Conservation (phyloP, 257 asterid species). For the Salvia rosmarinus region DNA sequence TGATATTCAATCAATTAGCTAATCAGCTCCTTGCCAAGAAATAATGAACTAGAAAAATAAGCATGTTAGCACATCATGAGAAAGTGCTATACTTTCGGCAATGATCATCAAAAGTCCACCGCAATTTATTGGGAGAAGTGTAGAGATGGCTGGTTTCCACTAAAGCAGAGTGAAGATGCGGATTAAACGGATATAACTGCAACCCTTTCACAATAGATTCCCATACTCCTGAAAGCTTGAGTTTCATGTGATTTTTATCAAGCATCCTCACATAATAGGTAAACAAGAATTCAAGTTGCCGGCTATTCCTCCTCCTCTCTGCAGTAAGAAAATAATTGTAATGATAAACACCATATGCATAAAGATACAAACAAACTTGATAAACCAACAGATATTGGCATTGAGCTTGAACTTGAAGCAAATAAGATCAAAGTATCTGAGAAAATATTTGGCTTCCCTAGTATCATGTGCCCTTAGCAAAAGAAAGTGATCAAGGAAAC, state of each 20-base stretch:
- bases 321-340: conserved; percentile 35
- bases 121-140: conserved; percentile 76
- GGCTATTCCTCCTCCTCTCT: conserved; percentile 81
- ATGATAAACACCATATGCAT: no score
- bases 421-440: no score
- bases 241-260: conserved; percentile 48
- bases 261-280: conserved; percentile 72
- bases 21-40: not conserved
- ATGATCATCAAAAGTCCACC: conserved; percentile 73
- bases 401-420: no score
- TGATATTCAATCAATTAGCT: conserved; percentile 39
- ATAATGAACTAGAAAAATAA: conserved; percentile 1
- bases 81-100: conserved; percentile 53
- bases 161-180: conserved; percentile 58
- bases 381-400: no score
- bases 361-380: no score
- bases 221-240: conserved; percentile 65
- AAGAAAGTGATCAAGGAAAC: no score
- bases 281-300: conserved; percentile 75
- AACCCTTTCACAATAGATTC: conserved; percentile 70
- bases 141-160: conserved; percentile 70
- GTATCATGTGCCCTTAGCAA: no score
- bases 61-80: conserved; percentile 9
- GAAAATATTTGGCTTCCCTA: no score
- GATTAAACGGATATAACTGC: conserved; percentile 75